A percentile compares a stretch with the other conserved stretches of the same genome.
Evolutionary conservation across 345 rosid species (phyloP).

Genomic region (Cardamine occulta): DNA sequence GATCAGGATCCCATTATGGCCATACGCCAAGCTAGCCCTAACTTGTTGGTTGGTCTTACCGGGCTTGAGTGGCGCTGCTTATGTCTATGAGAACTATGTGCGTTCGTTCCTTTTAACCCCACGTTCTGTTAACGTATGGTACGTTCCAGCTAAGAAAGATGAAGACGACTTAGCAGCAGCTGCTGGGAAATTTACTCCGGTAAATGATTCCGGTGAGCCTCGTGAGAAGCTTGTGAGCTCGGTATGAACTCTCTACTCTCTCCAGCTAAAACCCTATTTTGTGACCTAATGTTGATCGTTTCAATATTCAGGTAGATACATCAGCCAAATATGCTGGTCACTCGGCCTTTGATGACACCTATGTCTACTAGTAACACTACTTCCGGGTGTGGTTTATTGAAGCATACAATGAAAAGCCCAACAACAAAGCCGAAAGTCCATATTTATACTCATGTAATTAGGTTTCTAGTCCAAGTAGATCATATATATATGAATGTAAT

Average conservation of each 20-base stretch:
- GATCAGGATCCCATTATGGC: conserved; percentile 81
- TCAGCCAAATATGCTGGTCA: conserved; percentile 42
- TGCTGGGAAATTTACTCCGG: conserved; percentile 60
- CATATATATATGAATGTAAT: too few relatives aligned
- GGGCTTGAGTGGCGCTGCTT: conserved; percentile 81
- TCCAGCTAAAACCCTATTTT: background rate
- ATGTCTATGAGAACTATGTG: conserved; percentile 70
- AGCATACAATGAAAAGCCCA: too few relatives aligned
- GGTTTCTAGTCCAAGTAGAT: too few relatives aligned
- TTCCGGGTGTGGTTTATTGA: background rate
- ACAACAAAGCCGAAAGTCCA: too few relatives aligned
- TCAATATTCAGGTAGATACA: conserved; percentile 34
- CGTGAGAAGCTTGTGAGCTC: conserved; percentile 57
- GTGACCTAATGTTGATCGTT: background rate
- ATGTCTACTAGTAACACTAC: conserved; percentile 31
- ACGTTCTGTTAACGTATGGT: conserved; percentile 64
- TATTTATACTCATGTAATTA: too few relatives aligned
- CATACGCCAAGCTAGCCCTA: conserved; percentile 66
- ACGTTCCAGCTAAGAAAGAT: conserved; percentile 67
- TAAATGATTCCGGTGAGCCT: conserved; percentile 44
- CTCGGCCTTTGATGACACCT: conserved; percentile 43
- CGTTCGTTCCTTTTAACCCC: conserved; percentile 77
- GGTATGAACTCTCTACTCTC: conserved; percentile 25
- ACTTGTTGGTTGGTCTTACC: conserved; percentile 90
- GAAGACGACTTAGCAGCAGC: conserved; percentile 70